Percentiles rank a stretch among this genome's conserved stretches.
Conservation (phyloP, 495 filamentous ascomycete species). For the Hyaloscypha hepaticicola region DNA sequence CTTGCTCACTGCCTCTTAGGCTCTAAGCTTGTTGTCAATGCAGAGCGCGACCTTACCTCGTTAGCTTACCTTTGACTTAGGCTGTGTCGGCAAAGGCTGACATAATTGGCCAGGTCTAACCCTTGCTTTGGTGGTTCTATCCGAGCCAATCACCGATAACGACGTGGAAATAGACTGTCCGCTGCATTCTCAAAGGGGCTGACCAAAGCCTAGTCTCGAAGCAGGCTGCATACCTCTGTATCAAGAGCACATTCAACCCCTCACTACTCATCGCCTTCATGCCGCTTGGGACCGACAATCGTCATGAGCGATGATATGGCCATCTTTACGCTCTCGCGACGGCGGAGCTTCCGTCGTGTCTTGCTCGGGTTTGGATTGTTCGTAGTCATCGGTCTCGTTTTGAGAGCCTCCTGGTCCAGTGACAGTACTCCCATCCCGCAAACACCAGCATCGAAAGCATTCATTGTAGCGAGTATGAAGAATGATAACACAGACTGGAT, state of each 20-base stretch:
- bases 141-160: too few relatives aligned
- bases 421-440: not conserved
- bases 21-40: not conserved
- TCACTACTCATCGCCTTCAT: not conserved
- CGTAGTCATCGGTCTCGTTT: not conserved
- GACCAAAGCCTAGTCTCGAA: not conserved
- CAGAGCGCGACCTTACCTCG: not conserved
- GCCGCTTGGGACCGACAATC: not conserved
- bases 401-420: not conserved
- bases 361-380: not conserved
- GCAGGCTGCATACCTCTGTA: not conserved
- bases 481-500: conserved; percentile 42
- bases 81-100: too few relatives aligned
- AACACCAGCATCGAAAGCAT: not conserved
- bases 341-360: not conserved
- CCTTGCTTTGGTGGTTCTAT: too few relatives aligned
- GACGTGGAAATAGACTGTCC: not conserved
- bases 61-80: not conserved
- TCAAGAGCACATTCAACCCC: not conserved
- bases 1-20: too few relatives aligned
- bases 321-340: not conserved
- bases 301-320: not conserved
- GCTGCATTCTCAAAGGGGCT: not conserved
- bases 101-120: too few relatives aligned
- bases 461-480: conserved; percentile 51